Conservation (phyloP, 1,139 yeast genomes). For the Diutina sp. region DNA sequence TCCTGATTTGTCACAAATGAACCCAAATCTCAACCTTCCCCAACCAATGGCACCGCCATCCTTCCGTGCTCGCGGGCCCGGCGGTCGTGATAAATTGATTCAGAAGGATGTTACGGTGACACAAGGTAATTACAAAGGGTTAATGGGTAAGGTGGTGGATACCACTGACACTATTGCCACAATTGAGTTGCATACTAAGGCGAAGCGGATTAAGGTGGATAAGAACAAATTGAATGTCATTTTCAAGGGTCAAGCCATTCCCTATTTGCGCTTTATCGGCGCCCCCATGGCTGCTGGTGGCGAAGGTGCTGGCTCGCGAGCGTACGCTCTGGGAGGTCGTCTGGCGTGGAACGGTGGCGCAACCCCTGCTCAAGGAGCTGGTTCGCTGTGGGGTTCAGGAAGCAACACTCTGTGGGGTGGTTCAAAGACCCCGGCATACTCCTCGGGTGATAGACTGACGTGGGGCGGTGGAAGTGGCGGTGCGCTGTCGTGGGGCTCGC, state of each 20-base stretch:
- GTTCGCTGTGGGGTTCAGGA: conserved; percentile 9
- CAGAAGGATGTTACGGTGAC: conserved; percentile 80
- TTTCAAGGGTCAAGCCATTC: conserved; percentile 51
- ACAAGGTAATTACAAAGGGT: conserved; percentile 87
- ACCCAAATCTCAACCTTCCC: conserved; percentile 52
- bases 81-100: conserved; percentile 71
- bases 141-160: conserved; percentile 87
- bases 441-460: conserved; percentile 16
- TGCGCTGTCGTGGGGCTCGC: conserved; percentile 7
- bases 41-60: conserved; percentile 26
- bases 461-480: conserved; percentile 14
- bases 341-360: conserved; percentile 21
- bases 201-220: conserved; percentile 75
- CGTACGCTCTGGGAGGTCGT: conserved; percentile 29
- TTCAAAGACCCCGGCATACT: conserved; percentile 4
- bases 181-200: conserved; percentile 86
- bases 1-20: conserved; percentile 72
- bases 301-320: conserved; percentile 18
- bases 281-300: conserved; percentile 18
- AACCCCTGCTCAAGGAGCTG: conserved; percentile 21
- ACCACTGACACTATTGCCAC: conserved; percentile 87
- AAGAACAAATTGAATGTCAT: conserved; percentile 67
- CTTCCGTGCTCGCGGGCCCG: conserved; percentile 8
- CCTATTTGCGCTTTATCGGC: conserved; percentile 71
- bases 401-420: conserved; percentile 25